These are phyloP conservation scores for Linum lewisii DNA, from an alignment of 345 rosid genomes.

Conservation along the genomic window DNA sequence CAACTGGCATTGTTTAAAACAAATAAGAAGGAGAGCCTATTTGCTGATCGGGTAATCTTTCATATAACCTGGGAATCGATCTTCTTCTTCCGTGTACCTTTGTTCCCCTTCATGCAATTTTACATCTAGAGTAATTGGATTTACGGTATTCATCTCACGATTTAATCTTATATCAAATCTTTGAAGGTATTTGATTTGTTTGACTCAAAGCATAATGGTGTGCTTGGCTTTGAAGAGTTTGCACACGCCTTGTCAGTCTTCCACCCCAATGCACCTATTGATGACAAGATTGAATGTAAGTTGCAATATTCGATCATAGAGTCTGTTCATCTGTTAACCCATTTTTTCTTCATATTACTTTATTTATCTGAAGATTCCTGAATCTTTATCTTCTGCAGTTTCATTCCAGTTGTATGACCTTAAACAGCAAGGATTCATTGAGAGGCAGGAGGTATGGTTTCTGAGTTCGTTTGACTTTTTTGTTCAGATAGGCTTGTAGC, in stretches of 20 bases:
- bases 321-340: background rate
- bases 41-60: constrained; percentile 80
- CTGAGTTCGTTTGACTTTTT: background rate
- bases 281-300: constrained; percentile 57
- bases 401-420: constrained; percentile 96
- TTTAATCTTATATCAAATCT: background rate
- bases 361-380: background rate
- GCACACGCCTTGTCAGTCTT: constrained; percentile 98
- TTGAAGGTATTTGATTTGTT: constrained; percentile 92
- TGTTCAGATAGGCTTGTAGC: background rate
- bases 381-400: constrained; percentile 37
- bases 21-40: constrained; percentile 92
- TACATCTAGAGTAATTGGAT: background rate
- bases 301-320: background rate
- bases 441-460: constrained; percentile 75
- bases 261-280: constrained; percentile 93
- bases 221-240: constrained; percentile 95
- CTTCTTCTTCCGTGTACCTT: background rate
- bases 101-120: background rate
- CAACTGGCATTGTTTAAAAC: constrained; percentile 95
- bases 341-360: background rate
- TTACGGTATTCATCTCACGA: background rate
- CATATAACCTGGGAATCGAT: background rate
- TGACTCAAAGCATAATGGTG: constrained; percentile 95
- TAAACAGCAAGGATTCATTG: constrained; percentile 98